Conservation (phyloP, 1,284 basidiomycete species). For the Papiliotrema terrestris region DNA sequence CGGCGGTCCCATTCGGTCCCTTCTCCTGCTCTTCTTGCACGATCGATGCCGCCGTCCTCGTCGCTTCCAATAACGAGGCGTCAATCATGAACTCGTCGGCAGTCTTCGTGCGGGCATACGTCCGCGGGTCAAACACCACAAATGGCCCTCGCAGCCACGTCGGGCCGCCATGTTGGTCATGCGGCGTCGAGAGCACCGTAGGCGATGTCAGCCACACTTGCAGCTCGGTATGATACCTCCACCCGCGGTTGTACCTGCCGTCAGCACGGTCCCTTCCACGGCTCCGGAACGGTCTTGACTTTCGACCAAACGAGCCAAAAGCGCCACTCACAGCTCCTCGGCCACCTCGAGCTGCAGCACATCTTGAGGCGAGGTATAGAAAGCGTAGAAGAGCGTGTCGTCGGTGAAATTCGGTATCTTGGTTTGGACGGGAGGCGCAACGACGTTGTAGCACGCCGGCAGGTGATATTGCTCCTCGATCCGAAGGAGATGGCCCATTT, state of each 20-base stretch:
- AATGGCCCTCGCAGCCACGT: conserved; percentile 41
- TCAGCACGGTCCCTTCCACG: neutral
- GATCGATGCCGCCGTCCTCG: conserved; percentile 27
- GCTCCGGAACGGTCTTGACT: no score
- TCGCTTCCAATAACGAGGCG: conserved; percentile 33
- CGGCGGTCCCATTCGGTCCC: conserved; percentile 16
- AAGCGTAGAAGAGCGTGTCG: conserved; percentile 98
- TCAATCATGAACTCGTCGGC: conserved; percentile 42
- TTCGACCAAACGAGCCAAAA: no score
- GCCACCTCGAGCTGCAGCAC: conserved; percentile 85
- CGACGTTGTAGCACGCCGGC: conserved; percentile 90
- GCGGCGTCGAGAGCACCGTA: conserved; percentile 25
- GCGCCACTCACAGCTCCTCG: conserved; percentile 80
- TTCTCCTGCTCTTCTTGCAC: conserved; percentile 27
- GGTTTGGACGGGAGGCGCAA: conserved; percentile 73
- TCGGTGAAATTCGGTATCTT: conserved; percentile 90
- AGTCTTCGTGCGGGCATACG: conserved; percentile 38
- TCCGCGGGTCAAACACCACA: conserved; percentile 45
- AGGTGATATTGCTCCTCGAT: conserved; percentile 64
- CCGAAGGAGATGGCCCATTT: conserved; percentile 31
- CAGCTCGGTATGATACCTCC: conserved; percentile 95
- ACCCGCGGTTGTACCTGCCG: conserved; percentile 85
- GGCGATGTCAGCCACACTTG: conserved; percentile 72
- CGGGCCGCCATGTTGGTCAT: conserved; percentile 12
- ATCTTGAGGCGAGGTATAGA: conserved; percentile 92